Percentiles rank a stretch among this genome's conserved stretches.
phyloP scores from a whole-genome alignment of 2,329 filamentous ascomycete genomes.

The Cladobotryum protrusum region DNA sequence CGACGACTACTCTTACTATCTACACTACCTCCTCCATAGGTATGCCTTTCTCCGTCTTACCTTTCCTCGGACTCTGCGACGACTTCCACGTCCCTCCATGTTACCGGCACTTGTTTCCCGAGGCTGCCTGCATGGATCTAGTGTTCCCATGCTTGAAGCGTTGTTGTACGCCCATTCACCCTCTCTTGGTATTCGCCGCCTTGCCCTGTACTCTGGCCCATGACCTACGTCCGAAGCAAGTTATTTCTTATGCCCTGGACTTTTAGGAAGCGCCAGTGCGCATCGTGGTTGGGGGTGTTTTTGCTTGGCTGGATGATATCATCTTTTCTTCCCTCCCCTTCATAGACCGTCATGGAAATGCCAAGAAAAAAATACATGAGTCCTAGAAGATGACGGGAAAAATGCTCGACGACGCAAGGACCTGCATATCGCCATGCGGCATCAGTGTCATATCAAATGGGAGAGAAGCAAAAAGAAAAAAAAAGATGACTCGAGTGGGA shows the following conservation, averaged over 20 bases:
- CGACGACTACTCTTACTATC: too few relatives aligned
- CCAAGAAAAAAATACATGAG: constrained; percentile 3
- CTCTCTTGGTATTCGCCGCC: background rate
- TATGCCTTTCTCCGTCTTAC: constrained; percentile 22
- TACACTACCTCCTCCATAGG: constrained; percentile 10
- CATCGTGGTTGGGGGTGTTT: background rate
- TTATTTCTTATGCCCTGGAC: background rate
- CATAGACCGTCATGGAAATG: background rate
- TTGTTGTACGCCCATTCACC: constrained; percentile 4
- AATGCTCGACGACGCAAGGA: too few relatives aligned
- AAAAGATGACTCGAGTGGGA: constrained; percentile 25
- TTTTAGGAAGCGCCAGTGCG: background rate
- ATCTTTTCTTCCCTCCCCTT: background rate
- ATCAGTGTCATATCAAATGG: constrained; percentile 5
- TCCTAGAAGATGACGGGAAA: background rate
- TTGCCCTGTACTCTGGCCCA: background rate
- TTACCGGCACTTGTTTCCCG: constrained; percentile 22
- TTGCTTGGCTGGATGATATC: background rate
- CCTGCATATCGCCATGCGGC: constrained; percentile 28
- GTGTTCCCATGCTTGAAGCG: constrained; percentile 18
- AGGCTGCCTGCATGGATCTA: constrained; percentile 27
- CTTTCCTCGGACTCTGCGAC: constrained; percentile 16
- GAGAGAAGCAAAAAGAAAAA: constrained; percentile 7
- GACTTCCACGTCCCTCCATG: constrained; percentile 18
- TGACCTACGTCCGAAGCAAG: too few relatives aligned